Percentiles rank a stretch among this genome's conserved stretches.
phyloP scores from a whole-genome alignment of 2,329 filamentous ascomycete genomes.

The Monosporascus ibericus region DNA sequence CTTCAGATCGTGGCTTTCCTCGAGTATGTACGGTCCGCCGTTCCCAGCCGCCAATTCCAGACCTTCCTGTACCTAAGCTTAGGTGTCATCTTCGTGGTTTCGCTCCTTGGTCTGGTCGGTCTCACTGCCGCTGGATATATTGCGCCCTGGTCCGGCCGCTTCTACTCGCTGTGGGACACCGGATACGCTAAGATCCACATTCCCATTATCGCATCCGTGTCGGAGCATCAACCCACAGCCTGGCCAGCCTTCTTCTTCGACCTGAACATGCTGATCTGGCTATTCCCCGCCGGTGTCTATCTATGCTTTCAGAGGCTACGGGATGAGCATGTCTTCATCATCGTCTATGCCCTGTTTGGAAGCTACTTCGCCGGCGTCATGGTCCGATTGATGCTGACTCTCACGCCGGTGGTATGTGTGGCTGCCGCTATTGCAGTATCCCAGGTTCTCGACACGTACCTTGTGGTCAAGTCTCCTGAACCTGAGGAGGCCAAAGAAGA shows the following conservation, averaged over 20 bases:
- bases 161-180: constrained; percentile 99
- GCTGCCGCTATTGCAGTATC: constrained; percentile 86
- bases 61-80: constrained; percentile 76
- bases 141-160: constrained; percentile 95
- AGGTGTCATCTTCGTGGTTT: constrained; percentile 65
- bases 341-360: constrained; percentile 93
- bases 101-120: constrained; percentile 70
- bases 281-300: constrained; percentile 97
- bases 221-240: constrained; percentile 96
- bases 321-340: constrained; percentile 96
- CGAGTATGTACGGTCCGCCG: constrained; percentile 80
- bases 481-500: constrained; percentile 38
- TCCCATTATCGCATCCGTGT: constrained; percentile 98
- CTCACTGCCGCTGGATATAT: constrained; percentile 87
- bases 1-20: constrained; percentile 90
- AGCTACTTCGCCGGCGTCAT: constrained; percentile 99
- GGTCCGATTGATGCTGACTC: constrained; percentile 96
- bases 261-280: constrained; percentile 95
- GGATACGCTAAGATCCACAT: constrained; percentile 99
- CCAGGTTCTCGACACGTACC: constrained; percentile 80
- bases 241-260: constrained; percentile 99
- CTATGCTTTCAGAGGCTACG: constrained; percentile 91
- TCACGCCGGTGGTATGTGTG: constrained; percentile 94
- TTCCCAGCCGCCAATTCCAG: constrained; percentile 91
- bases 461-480: constrained; percentile 59